These are phyloP conservation scores for Pelargonium fulgidum DNA, from an alignment of 441 rosid genomes.

Conservation along the genomic window DNA sequence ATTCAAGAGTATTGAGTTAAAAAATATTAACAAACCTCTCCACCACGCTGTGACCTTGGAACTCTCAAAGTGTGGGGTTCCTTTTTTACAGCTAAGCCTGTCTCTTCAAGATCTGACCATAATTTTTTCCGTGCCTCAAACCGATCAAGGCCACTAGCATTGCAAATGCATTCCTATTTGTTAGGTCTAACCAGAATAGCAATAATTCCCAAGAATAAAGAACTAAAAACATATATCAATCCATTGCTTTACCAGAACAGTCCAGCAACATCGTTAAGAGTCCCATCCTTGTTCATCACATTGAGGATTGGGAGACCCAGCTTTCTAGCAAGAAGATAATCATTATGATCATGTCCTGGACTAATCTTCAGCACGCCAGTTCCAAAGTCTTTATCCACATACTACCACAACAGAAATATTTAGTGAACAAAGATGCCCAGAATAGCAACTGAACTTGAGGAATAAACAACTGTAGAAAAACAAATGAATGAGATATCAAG, in stretches of 20 bases:
- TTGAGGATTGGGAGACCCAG: conserved; percentile 93
- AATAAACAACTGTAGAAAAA: conserved; percentile 7
- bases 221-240: conserved; percentile 15
- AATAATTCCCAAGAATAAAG: conserved; percentile 17
- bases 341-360: conserved; percentile 98
- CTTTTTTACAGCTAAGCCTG: conserved; percentile 79
- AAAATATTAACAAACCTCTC: conserved; percentile 58
- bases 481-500: conserved; percentile 3
- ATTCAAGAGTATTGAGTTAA: conserved; percentile 15
- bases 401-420: conserved; percentile 41
- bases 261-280: conserved; percentile 93
- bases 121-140: conserved; percentile 79
- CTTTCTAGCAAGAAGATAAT: conserved; percentile 93
- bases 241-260: conserved; percentile 53
- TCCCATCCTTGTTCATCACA: conserved; percentile 96
- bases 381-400: conserved; percentile 97
- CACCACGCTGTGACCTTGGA: conserved; percentile 96
- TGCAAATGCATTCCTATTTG: conserved; percentile 18
- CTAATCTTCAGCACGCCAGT: conserved; percentile 98
- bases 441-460: conserved; percentile 12
- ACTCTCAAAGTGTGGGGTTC: conserved; percentile 69
- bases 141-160: conserved; percentile 79
- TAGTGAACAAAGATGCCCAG: conserved; percentile 14
- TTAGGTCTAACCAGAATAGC: conserved; percentile 21
- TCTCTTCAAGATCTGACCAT: conserved; percentile 97